Base-by-base conservation (phyloP, 495 filamentous ascomycete genomes). In the Letharia lupina region DNA sequence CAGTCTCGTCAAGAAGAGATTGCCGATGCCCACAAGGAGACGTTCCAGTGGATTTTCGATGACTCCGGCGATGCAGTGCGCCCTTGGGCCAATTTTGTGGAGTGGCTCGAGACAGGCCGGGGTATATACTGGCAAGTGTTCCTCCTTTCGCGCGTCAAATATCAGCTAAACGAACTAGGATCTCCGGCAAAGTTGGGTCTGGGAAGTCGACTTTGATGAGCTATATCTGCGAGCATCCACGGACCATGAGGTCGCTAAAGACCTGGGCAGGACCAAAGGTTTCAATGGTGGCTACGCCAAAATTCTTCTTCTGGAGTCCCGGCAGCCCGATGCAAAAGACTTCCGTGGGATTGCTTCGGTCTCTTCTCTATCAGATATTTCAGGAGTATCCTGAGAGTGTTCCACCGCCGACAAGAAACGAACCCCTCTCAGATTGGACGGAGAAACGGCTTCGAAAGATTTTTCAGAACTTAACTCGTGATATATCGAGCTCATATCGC, bases 151-250 rank as follows among this genome's bases (percentile, higher is more conserved):
- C 5, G 44, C 4, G 20, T 45, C 44, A 20, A 20, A 11, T 20
- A 20, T 45, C 15, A 45, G 44, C 44, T 45, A 5, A 45, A 18
- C 3, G 20, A 2, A 45, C 0, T 20, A 45, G 44, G 44, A 20
- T 45, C 18, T 18, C 44, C 44, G 79, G 78, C 23, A 80, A 80
- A 65, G 64, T 73, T 1, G 79, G 77, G 23, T 75, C 76, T 11
- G 78, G 77, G 3, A 81, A 80, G 54, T 80, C 77, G 18, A 82
- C 77, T 3, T 59, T 82, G 23, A 80, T 80, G 75, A 81, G 78
- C 65, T 78, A 75, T 59, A 48, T 81, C 1, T 63, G 2, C 40
- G 13, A 42, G 35, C 12, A 64, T 39, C 33, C 37, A 48, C 20
- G 28, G 62, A 31, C 61, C 74, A 40, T 13, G 52, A n/a, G 5